Evolutionary conservation across 176 grass and related monocot genomes (phyloP), one percentile per base, ranked within the genome.

Genomic region (Musa beccarii): DNA sequence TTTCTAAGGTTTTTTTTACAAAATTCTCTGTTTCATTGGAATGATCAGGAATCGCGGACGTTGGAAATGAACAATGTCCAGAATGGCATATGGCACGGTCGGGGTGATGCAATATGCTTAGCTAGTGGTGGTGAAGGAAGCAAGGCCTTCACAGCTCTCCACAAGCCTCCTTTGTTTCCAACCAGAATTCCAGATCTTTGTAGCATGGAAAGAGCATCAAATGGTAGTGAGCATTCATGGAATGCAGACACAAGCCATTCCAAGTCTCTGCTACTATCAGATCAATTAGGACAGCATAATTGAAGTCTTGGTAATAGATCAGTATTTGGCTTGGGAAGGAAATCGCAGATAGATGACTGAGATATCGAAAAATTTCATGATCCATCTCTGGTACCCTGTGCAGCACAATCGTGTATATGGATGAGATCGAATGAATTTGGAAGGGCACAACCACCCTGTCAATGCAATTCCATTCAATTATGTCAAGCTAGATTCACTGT

Each of bases 31-130:
- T 24, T 22, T 3, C 8, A 61, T 81, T 83, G 69, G 72, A 84
- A 69, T 80, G 74, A 83, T 49, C 81, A 99, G 95, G 95, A 99
- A 77, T 89, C 91, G 2, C 89, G 91, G 71, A 99, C 91, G 11
- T 78, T 99, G 71, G 95, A 99, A 84, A 99, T 94, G 86, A 99
- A 99, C 70, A 94, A 99, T 80, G 95, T 99, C 54, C 95, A 99
- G 16, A 85, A 84, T 69, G 91, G 95, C 59, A 75, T 99, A 51
- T 99, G 95, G 95, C 95, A 99, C 23, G 95, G 95, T 52, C 83
- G 95, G 52, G 91, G 95, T 54, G 95, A 99, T 68, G 88, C 95
- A 51, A 89, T 92, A 82, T 99, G 86, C 75, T 86, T 99, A 84
- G 85, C 87, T 22, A 82, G 79, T 71, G 77, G 80, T 53, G 20